These are phyloP conservation scores for Didymosphaeria variabile DNA, from an alignment of 2,329 filamentous ascomycete genomes.

Conservation along the genomic window DNA sequence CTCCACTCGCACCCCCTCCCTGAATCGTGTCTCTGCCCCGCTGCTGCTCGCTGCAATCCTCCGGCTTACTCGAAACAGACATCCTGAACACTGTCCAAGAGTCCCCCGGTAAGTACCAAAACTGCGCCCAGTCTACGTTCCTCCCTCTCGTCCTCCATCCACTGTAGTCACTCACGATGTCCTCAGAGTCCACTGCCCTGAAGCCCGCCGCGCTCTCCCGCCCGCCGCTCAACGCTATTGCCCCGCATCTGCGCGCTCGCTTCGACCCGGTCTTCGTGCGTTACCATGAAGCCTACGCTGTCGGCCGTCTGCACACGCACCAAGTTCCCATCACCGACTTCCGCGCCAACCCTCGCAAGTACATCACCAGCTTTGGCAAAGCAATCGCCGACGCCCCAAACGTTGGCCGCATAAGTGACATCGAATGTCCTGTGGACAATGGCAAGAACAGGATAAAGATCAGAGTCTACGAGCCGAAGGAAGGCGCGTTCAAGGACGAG, in stretches of 20 bases:
- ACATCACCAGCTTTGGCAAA: slow-evolving; percentile 5
- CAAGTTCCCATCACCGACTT: not conserved
- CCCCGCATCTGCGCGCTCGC: not conserved
- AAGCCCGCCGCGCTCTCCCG: slow-evolving; percentile 3
- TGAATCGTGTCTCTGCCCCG: too few relatives aligned
- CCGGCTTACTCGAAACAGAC: not conserved
- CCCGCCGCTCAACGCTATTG: not conserved
- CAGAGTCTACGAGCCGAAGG: not conserved
- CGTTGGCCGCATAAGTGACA: not conserved
- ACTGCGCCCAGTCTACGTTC: not conserved
- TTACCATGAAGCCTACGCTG: not conserved
- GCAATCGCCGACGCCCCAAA: not conserved
- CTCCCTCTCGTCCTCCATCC: not conserved
- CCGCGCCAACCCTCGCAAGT: not conserved
- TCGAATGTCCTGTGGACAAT: not conserved
- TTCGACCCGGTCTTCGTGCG: not conserved
- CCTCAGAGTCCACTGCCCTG: not conserved
- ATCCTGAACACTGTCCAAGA: not conserved
- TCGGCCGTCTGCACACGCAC: slow-evolving; percentile 2
- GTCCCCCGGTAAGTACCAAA: not conserved
- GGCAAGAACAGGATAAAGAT: not conserved
- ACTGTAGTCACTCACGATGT: not conserved
- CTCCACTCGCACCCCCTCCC: too few relatives aligned
- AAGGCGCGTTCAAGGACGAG: not conserved
- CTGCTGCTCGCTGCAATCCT: not conserved